Conservation (phyloP, 1,284 basidiomycete genomes). For the Malassezia dermatis region DNA sequence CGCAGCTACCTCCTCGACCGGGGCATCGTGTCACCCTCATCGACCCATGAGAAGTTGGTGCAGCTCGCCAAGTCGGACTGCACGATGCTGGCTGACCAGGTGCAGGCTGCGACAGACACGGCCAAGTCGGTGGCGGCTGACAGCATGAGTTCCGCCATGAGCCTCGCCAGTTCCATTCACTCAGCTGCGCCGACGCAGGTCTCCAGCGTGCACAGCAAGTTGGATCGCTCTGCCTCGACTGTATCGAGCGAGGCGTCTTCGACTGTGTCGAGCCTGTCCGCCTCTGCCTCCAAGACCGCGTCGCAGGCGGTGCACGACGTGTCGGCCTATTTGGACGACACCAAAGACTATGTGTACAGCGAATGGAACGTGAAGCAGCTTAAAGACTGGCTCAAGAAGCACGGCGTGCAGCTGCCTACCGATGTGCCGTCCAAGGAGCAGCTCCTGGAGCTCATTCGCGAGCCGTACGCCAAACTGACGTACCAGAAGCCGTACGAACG, state of each 20-base stretch:
- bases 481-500: constrained; percentile 30
- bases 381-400: constrained; percentile 28
- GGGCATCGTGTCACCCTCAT: constrained; percentile 40
- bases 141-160: not conserved
- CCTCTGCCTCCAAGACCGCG: constrained; percentile 10
- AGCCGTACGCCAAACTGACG: constrained; percentile 21
- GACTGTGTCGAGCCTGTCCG: constrained; percentile 1
- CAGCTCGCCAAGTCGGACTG: constrained; percentile 41
- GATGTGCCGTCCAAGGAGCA: constrained; percentile 31
- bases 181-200: constrained; percentile 6
- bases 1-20: constrained; percentile 45
- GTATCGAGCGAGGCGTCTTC: constrained; percentile 3
- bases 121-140: constrained; percentile 21
- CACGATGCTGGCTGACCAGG: constrained; percentile 18
- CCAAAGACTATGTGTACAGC: constrained; percentile 44
- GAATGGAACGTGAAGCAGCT: constrained; percentile 38
- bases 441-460: constrained; percentile 28
- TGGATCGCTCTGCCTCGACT: constrained; percentile 3
- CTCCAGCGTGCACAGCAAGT: constrained; percentile 1
- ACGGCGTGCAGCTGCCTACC: constrained; percentile 37
- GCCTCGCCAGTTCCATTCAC: constrained; percentile 6
- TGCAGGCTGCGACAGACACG: constrained; percentile 23
- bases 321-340: constrained; percentile 24
- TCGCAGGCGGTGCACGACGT: constrained; percentile 1
- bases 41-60: constrained; percentile 38